Evolutionary conservation across 2,329 filamentous ascomycete genomes (phyloP).

Genomic region (Simplicillium aogashimaense): DNA sequence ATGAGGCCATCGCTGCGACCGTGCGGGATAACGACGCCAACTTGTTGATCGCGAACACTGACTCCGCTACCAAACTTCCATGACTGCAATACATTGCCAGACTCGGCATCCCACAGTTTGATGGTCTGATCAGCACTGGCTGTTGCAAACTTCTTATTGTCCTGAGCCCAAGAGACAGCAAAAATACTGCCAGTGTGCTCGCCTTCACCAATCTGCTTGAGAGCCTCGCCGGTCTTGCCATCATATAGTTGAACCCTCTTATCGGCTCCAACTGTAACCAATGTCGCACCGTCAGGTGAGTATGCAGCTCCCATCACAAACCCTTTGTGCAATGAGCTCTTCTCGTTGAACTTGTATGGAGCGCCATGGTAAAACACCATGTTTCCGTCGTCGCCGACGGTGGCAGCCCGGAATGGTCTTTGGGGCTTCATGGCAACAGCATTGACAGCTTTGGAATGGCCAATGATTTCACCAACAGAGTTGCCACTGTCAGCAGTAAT

Average conservation of each 20-base stretch:
- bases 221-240: slow-evolving; percentile 85
- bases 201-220: slow-evolving; percentile 67
- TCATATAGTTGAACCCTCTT: slow-evolving; percentile 90
- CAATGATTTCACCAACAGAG: slow-evolving; percentile 86
- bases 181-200: slow-evolving; percentile 91
- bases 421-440: slow-evolving; percentile 82
- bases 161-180: slow-evolving; percentile 78
- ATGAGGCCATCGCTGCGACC: slow-evolving; percentile 77
- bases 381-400: slow-evolving; percentile 80
- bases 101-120: slow-evolving; percentile 84
- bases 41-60: slow-evolving; percentile 77
- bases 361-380: slow-evolving; percentile 89
- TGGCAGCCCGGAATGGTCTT: slow-evolving; percentile 82
- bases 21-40: slow-evolving; percentile 83
- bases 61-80: slow-evolving; percentile 79
- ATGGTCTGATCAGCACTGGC: slow-evolving; percentile 92
- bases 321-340: slow-evolving; percentile 70
- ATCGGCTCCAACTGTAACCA: slow-evolving; percentile 91
- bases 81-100: slow-evolving; percentile 64
- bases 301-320: slow-evolving; percentile 86
- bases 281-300: slow-evolving; percentile 70
- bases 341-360: slow-evolving; percentile 93
- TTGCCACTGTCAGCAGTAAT: slow-evolving; percentile 95
- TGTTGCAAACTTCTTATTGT: slow-evolving; percentile 80
- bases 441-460: slow-evolving; percentile 87